These are phyloP conservation scores for Davidsoniella virescens DNA, from an alignment of 2,329 filamentous ascomycete genomes.

Conservation along the genomic window DNA sequence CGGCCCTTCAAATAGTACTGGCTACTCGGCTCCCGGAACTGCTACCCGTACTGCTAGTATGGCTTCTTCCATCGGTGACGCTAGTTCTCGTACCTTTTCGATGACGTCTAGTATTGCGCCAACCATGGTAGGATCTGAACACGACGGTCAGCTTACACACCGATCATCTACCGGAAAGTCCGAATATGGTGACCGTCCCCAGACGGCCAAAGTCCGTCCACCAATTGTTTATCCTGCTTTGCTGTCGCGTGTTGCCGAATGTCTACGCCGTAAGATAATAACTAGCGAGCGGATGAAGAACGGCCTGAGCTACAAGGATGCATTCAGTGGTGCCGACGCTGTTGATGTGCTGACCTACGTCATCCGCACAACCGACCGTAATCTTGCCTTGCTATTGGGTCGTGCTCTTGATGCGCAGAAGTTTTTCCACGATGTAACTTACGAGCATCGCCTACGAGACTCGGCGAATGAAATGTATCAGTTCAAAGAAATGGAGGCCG, in stretches of 20 bases:
- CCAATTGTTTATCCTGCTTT: constrained; percentile 89
- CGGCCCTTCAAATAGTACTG: constrained; percentile 20
- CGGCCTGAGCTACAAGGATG: constrained; percentile 90
- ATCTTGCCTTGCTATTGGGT: constrained; percentile 77
- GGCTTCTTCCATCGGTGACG: constrained; percentile 34
- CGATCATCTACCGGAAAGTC: constrained; percentile 43
- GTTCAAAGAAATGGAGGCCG: constrained; percentile 78
- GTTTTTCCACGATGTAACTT: constrained; percentile 98
- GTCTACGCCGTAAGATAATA: constrained; percentile 77
- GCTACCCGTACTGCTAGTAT: constrained; percentile 46
- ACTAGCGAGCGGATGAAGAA: constrained; percentile 88
- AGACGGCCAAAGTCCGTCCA: constrained; percentile 47
- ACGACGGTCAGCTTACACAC: constrained; percentile 35
- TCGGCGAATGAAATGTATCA: constrained; percentile 93
- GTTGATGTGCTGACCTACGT: constrained; percentile 94
- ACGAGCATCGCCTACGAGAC: constrained; percentile 87
- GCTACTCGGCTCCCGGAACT: constrained; percentile 32
- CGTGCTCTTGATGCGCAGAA: constrained; percentile 92
- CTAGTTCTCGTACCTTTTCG: constrained; percentile 58
- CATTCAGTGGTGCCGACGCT: constrained; percentile 88
- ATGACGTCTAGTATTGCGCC: constrained; percentile 74
- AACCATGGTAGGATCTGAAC: constrained; percentile 50
- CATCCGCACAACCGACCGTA: constrained; percentile 91
- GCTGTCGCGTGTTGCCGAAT: constrained; percentile 81
- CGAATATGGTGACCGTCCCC: constrained; percentile 36